Base-by-base conservation (phyloP, 2,329 filamentous ascomycete species). In the Podosphaera leucotricha region DNA sequence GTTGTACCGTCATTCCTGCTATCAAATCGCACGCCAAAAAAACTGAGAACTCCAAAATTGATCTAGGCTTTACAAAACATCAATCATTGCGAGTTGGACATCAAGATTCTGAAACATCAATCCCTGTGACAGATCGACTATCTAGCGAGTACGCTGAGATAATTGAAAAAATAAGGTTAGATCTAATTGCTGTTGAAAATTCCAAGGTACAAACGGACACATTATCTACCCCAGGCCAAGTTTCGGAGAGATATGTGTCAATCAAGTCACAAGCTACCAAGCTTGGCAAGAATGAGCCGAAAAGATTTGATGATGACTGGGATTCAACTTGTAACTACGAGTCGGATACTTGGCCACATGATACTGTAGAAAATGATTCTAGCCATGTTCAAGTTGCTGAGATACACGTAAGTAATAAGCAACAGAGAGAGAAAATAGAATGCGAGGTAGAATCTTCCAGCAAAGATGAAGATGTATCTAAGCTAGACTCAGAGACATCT, bases 51-150 rank as follows among this genome's bases (percentile, higher is more conserved):
- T 26, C 47, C 47, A 44, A 57, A 47, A 64, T 71, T 36, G 66
- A 71, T 43, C 61, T 78, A 13, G 64, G 64, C 0, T 76, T 78
- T 48, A 64, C 60, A 0, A 61, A 59, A 0, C 73, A 78, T 47
- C 63, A 67, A 18, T 56, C 54, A 20, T 56, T 76, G 1, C 64
- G 65, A 3, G 52, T 67, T 1, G 60, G 64, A n/a, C 53, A 54
- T 2, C 49, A 51, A 11, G 61, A 54, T 43, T 53, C 55, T 1
- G 54, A 48, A 26, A 62, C 49, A 16, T 15, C 42, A 8, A 15
- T 45, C 3, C 24, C 24, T 28, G 24, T 6, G 24, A 6, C 24
- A 6, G 6, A 6, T 28, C 24, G 24, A 28, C 11, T 46, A 49
- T 33, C 53, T 48, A 46, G 54, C 19, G 56, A 58, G 43, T 58